Evolutionary conservation across 495 filamentous ascomycete species (phyloP).

Genomic region (Aspergillus heteromorphus): DNA sequence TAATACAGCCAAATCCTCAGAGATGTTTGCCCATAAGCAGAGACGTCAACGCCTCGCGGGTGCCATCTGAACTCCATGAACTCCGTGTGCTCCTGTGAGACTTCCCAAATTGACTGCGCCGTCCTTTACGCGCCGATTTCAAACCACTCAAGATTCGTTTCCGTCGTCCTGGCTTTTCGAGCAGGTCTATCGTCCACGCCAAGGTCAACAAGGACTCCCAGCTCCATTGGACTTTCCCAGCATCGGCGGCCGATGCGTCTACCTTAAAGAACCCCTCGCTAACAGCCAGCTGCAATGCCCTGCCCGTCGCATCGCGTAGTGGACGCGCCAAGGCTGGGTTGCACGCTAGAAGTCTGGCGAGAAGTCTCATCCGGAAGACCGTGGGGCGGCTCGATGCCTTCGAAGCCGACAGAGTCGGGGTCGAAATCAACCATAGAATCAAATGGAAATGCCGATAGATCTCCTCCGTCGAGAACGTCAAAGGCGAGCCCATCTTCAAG

Average conservation of each 20-base stretch:
- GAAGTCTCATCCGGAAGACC: constrained; percentile 52
- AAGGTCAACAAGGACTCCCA: constrained; percentile 45
- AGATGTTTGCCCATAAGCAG: constrained; percentile 31
- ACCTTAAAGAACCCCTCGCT: constrained; percentile 33
- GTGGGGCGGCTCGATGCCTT: constrained; percentile 44
- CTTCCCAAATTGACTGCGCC: constrained; percentile 36
- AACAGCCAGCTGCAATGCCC: constrained; percentile 66
- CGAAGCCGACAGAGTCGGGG: constrained; percentile 50
- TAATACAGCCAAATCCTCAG: constrained; percentile 27
- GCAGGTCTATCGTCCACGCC: constrained; percentile 43
- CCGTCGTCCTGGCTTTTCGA: constrained; percentile 32
- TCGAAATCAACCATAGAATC: constrained; percentile 82
- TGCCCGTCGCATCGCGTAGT: constrained; percentile 84
- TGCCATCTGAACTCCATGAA: constrained; percentile 35
- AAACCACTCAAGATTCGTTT: constrained; percentile 22
- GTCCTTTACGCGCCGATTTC: constrained; percentile 24
- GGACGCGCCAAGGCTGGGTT: constrained; percentile 90
- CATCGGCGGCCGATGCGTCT: constrained; percentile 26
- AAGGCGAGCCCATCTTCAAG: constrained; percentile 71
- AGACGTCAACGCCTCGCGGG: constrained; percentile 31
- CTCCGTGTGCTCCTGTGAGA: constrained; percentile 29
- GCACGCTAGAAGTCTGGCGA: constrained; percentile 63
- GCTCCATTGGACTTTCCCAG: constrained; percentile 29
- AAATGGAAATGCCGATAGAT: constrained; percentile 64
- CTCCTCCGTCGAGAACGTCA: constrained; percentile 53